These are phyloP conservation scores for Astragalus glycyphyllos DNA, from an alignment of 306 rosid species.

Conservation along the genomic window DNA sequence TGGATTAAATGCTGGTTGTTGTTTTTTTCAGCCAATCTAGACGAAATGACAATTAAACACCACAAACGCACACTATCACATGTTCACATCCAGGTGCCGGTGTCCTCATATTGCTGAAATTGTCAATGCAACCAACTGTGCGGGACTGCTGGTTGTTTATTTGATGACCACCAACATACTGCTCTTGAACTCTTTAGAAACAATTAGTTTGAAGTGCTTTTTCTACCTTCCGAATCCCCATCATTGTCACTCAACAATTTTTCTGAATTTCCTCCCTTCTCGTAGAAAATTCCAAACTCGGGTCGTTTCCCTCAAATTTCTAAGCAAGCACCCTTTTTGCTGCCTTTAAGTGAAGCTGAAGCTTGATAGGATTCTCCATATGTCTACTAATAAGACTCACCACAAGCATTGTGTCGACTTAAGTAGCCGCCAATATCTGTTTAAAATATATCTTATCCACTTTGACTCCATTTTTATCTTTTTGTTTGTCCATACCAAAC, in stretches of 20 bases:
- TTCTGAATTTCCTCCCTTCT: neutral
- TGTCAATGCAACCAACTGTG: too few relatives aligned
- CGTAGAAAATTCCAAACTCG: too few relatives aligned
- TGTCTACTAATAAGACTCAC: neutral
- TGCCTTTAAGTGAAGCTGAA: neutral
- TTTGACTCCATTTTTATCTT: neutral
- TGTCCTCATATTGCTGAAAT: too few relatives aligned
- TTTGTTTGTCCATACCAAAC: neutral
- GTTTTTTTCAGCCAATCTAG: too few relatives aligned
- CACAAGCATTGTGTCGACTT: neutral
- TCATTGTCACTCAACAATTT: constrained; percentile 1
- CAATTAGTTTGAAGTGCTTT: neutral
- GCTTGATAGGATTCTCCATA: neutral
- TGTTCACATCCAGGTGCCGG: too few relatives aligned
- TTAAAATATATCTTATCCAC: neutral
- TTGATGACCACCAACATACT: too few relatives aligned
- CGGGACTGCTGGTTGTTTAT: too few relatives aligned
- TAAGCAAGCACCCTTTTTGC: neutral
- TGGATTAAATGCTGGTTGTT: too few relatives aligned
- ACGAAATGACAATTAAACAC: too few relatives aligned
- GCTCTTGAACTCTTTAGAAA: neutral
- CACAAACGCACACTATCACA: too few relatives aligned
- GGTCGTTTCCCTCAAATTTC: neutral
- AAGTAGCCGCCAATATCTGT: neutral
- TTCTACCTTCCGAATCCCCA: neutral